Evolutionary conservation across 169 alveolate genomes (phyloP), one percentile per base, ranked within the genome.

Genomic region (Eimeria necatrix): DNA sequence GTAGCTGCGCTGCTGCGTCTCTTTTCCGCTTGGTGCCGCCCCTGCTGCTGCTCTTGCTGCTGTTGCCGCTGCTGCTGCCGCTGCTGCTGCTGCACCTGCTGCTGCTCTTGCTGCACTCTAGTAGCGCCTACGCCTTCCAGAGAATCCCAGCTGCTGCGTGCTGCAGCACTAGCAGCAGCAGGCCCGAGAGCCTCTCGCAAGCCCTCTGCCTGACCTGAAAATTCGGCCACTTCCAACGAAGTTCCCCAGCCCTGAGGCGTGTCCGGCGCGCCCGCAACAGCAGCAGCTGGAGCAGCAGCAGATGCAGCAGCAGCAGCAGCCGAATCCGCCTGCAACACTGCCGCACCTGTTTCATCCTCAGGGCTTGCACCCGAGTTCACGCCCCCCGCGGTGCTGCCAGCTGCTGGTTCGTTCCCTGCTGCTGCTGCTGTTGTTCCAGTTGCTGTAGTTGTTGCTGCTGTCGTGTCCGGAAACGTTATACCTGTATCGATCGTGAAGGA

Each of bases 291-390:
- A 2, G 73, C 73, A 2, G 73, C 73, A 61, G 73, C 49, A 71
- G 83, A 32, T n/a, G 83, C 64, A 76, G 87, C 64, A 41, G 64
- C 87, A 12, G 56, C 87, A 41, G 87, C 56, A 12, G 76, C 76
- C 5, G 76, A 64, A 9, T n/a, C n/a, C n/a, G n/a, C n/a, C n/a
- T n/a, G n/a, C n/a, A n/a, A n/a, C n/a, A n/a, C n/a, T n/a, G n/a
- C n/a, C n/a, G n/a, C n/a, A n/a, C n/a, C n/a, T n/a, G n/a, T n/a
- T n/a, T n/a, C n/a, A n/a, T n/a, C n/a, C n/a, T n/a, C n/a, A n/a
- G n/a, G n/a, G n/a, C n/a, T n/a, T n/a, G n/a, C n/a, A n/a, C n/a
- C n/a, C n/a, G n/a, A n/a, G n/a, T n/a, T n/a, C n/a, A n/a, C n/a
- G n/a, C n/a, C n/a, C n/a, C n/a, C n/a, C n/a, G n/a, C n/a, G 56